Conservation (phyloP, 768 basidiomycete species). For the Auriscalpium microsporum region DNA sequence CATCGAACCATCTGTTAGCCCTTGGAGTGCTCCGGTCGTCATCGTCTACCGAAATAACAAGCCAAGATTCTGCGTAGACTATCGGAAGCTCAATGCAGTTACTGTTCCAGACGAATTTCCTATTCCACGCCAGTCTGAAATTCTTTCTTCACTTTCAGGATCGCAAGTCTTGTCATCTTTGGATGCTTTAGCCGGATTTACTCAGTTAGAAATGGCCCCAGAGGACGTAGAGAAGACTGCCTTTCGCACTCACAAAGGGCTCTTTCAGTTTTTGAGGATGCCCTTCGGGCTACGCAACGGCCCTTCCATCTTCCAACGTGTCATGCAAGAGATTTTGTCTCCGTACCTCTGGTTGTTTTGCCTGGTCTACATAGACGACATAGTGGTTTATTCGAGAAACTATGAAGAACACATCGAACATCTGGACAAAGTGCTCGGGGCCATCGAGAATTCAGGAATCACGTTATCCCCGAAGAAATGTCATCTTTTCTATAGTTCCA, state of each 20-base stretch:
- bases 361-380: constrained; percentile 9
- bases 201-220: constrained; percentile 25
- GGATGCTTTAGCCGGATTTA: constrained; percentile 33
- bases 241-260: constrained; percentile 20
- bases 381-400: constrained; percentile 3
- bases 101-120: constrained; percentile 19
- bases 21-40: constrained; percentile 26
- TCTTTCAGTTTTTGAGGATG: no score
- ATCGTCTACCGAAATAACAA: constrained; percentile 32
- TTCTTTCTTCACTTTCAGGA: constrained; percentile 18
- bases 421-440: constrained; percentile 22
- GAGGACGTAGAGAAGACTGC: constrained; percentile 27
- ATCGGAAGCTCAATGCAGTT: constrained; percentile 21
- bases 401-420: constrained; percentile 13
- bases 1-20: constrained; percentile 32
- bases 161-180: constrained; percentile 23
- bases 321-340: background rate
- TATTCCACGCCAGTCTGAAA: constrained; percentile 14
- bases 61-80: constrained; percentile 29
- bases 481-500: constrained; percentile 25
- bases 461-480: constrained; percentile 30
- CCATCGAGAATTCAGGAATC: constrained; percentile 16
- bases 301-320: no score
- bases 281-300: no score
- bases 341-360: constrained; percentile 4